Evolutionary conservation across 2,329 filamentous ascomycete genomes (phyloP), one percentile per base, ranked within the genome.

Genomic region (Graphilbum ipis-grandicollis): DNA sequence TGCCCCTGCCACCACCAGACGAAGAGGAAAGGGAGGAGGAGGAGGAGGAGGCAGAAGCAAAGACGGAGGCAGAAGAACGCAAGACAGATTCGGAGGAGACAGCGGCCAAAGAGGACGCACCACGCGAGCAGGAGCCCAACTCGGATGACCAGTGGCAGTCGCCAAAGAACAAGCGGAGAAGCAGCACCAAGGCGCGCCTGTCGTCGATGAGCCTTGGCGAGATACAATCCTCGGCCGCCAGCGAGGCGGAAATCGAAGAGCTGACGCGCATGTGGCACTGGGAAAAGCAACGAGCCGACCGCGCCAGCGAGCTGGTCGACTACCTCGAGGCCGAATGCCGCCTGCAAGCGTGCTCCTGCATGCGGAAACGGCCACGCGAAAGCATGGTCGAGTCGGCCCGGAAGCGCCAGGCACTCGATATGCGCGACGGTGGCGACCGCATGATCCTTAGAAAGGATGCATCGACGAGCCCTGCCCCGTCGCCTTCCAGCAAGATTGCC

Each of bases 251-350:
- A 46, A 65, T 74, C 25, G 68, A 74, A 32, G 66, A 73, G 46
- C 55, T 74, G 30, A 59, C 57, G 1, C 56, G 56, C 6, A 56
- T 68, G 37, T 60, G 68, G 49, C 58, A 65, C 39, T 74, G 68
- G 66, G 69, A 57, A 54, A 59, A 68, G 57, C 67, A 71, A 49
- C 64, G 76, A 38, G 75, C 79, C 9, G 66, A 79, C 43, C 68
- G 77, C 8, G 77, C 79, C 0, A 64, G 78, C 43, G 79, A 84
- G 41, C 71, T 79, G 49, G 64, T 84, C 34, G 77, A 85, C 23
- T 86, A 83, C 53, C 62, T 86, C 51, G 71, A 81, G 49, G 68
- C 79, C 38, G 80, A 88, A 52, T 84, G 78, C 52, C 65, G 72
- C 35, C 66, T 85, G 44, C 65, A 68, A 33, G 73, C 68, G 54